phyloP scores from a whole-genome alignment of 768 basidiomycete genomes.

The Lactarius evosmus region DNA sequence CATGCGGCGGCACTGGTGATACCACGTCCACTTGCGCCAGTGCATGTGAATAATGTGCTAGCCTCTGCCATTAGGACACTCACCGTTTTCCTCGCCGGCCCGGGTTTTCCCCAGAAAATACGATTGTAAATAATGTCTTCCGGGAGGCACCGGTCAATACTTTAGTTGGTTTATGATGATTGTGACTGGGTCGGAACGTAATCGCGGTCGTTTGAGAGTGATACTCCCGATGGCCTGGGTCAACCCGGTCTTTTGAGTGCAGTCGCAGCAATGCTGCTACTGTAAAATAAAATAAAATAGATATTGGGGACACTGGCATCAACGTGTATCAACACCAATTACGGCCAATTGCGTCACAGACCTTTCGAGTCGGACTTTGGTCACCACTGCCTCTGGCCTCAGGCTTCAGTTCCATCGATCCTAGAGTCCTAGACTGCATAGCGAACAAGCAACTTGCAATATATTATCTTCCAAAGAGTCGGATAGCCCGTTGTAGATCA shows the following conservation, averaged over 20 bases:
- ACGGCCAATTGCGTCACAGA: background rate
- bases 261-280: background rate
- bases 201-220: no score
- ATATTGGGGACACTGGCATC: no score
- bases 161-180: background rate
- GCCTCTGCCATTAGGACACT: background rate
- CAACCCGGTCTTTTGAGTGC: no score
- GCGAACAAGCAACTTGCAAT: background rate
- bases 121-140: background rate
- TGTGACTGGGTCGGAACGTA: no score
- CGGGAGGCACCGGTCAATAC: background rate
- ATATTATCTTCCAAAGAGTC: background rate
- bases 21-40: background rate
- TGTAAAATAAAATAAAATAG: no score
- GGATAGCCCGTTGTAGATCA: background rate
- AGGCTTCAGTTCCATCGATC: background rate
- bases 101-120: no score
- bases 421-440: background rate
- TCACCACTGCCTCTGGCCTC: background rate
- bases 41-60: background rate
- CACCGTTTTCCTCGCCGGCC: background rate
- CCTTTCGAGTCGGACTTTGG: background rate
- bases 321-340: no score
- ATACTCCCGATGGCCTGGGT: background rate
- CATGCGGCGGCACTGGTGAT: no score